Evolutionary conservation across 2,329 filamentous ascomycete genomes (phyloP), one percentile per base, ranked within the genome.

Genomic region (Alternaria panax): DNA sequence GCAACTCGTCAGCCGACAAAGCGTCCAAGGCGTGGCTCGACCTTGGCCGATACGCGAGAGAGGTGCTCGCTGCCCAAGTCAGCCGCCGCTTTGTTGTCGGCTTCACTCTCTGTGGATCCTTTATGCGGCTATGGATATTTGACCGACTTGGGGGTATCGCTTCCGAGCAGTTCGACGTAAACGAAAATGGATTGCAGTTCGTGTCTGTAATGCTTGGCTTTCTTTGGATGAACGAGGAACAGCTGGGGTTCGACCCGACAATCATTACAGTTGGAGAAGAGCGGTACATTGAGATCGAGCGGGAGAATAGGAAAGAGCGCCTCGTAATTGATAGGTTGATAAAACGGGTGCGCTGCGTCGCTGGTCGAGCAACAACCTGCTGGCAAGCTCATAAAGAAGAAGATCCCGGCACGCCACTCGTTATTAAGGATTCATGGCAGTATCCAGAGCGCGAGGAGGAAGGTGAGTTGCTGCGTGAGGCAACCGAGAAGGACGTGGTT

Each of bases 381-480:
- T 34, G 6, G 30, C 14, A 16, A 34, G 30, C 4, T 5, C 5
- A 34, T 16, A 2, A 34, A 6, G 30, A 34, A 34, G 11, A 6
- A 16, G 12, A 34, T 40, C 58, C 48, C 54, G 68, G 27, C 70
- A 50, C 20, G 24, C 70, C 67, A 4, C 72, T 84, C 60, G 75
- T 83, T 25, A 73, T 84, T 52, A 85, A 84, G 61, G 79, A 82
- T 58, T 81, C 75, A 4, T 83, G 75, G 80, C 75, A 84, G 51
- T 80, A 78, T 56, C 59, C 60, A 5, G 76, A 82, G 50, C 77
- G 77, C 14, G 70, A 76, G 2, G 78, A 82, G 47, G 80, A 84
- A 64, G 80, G 80, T 40, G 61, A 77, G 16, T 52, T 84, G 34
- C 57, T 84, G 3, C 48, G 45, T 8, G 68, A 81, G 56, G 79